Evolutionary conservation across 352 stramenopile species (phyloP).

Genomic region (Pythium dissotocum): DNA sequence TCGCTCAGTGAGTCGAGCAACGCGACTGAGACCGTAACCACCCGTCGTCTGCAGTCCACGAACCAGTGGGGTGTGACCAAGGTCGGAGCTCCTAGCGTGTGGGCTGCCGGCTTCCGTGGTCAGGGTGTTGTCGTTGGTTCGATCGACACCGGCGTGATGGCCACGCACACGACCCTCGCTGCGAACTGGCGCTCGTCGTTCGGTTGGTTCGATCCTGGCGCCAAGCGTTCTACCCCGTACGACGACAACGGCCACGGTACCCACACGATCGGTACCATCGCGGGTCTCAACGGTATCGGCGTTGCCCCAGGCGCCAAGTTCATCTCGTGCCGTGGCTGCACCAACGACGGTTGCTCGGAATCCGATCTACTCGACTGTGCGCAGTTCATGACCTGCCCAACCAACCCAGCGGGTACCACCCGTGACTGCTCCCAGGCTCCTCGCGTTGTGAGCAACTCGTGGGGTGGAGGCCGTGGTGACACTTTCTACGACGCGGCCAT

Average conservation of each 20-base stretch:
- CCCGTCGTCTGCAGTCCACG: no score
- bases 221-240: constrained; percentile 15
- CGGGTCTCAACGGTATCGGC: constrained; percentile 10
- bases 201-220: constrained; percentile 27
- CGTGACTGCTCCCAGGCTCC: constrained; percentile 30
- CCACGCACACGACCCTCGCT: constrained; percentile 13
- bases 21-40: no score
- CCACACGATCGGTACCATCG: constrained; percentile 13
- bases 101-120: no score
- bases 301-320: constrained; percentile 23
- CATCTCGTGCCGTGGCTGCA: constrained; percentile 30
- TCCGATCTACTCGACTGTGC: constrained; percentile 25
- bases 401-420: constrained; percentile 20
- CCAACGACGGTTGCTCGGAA: constrained; percentile 18
- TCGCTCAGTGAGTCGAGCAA: no score
- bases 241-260: constrained; percentile 19
- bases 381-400: constrained; percentile 30
- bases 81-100: no score
- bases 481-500: constrained; percentile 15
- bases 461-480: constrained; percentile 14
- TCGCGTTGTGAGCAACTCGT: constrained; percentile 26
- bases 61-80: no score
- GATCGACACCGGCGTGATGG: no score
- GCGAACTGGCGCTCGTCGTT: constrained; percentile 17
- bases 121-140: no score